phyloP scores from a whole-genome alignment of 768 basidiomycete species.

The Termitomyces sp. region DNA sequence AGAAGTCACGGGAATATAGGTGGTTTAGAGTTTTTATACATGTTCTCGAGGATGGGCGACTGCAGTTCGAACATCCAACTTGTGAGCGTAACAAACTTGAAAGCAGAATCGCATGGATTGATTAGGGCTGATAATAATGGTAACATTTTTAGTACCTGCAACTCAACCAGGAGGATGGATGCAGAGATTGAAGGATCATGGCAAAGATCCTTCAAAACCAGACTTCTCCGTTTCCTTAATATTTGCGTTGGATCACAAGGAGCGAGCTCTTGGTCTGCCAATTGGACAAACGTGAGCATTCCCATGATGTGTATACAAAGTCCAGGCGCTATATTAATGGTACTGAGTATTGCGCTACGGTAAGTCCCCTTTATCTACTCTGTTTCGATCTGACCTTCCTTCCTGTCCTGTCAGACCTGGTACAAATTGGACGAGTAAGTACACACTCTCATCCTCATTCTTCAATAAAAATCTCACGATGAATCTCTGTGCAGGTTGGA shows the following conservation, averaged over 20 bases:
- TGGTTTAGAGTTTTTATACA: slow-evolving; percentile 57
- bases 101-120: background rate
- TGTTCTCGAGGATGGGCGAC: slow-evolving; percentile 24
- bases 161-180: slow-evolving; percentile 56
- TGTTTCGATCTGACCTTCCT: background rate
- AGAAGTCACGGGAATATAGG: slow-evolving; percentile 24
- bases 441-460: background rate
- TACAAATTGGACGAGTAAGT: slow-evolving; percentile 81
- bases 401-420: slow-evolving; percentile 48
- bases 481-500: slow-evolving; percentile 54
- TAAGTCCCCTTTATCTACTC: slow-evolving; percentile 21
- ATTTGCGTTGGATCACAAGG: slow-evolving; percentile 37
- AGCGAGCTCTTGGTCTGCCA: slow-evolving; percentile 48
- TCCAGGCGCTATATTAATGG: slow-evolving; percentile 88
- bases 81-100: slow-evolving; percentile 12
- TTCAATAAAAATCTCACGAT: background rate
- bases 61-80: slow-evolving; percentile 55
- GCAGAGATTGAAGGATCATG: slow-evolving; percentile 48
- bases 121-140: background rate
- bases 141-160: slow-evolving; percentile 33
- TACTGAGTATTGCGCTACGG: slow-evolving; percentile 72
- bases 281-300: slow-evolving; percentile 79
- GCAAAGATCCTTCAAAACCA: slow-evolving; percentile 40
- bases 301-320: slow-evolving; percentile 96
- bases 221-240: slow-evolving; percentile 35